A percentile compares a stretch with the other conserved stretches of the same genome.
These are phyloP conservation scores for Auriculariales sp. DNA, from an alignment of 768 basidiomycete genomes.

Conservation along the genomic window DNA sequence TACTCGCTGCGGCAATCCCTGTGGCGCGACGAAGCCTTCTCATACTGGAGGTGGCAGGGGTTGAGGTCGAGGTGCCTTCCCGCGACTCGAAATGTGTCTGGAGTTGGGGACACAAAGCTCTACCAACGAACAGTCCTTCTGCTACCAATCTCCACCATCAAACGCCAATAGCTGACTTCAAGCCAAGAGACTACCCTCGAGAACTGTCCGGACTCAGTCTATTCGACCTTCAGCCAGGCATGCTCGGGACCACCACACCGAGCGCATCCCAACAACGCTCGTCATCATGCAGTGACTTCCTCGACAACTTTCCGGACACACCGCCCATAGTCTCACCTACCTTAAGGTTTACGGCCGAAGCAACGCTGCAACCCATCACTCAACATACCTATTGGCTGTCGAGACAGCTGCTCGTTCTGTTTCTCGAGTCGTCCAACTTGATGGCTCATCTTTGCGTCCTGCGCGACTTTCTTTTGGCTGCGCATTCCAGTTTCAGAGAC, in stretches of 20 bases:
- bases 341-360: slow-evolving; percentile 42
- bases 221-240: slow-evolving; percentile 57
- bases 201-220: slow-evolving; percentile 32
- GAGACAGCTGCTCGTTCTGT: slow-evolving; percentile 45
- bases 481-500: slow-evolving; percentile 56
- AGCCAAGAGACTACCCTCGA: slow-evolving; percentile 15
- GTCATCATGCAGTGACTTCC: slow-evolving; percentile 12
- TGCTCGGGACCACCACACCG: slow-evolving; percentile 11
- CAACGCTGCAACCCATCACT: slow-evolving; percentile 47
- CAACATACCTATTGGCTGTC: slow-evolving; percentile 52
- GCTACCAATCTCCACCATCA: too few relatives aligned
- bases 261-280: slow-evolving; percentile 8
- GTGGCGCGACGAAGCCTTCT: neutral
- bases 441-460: slow-evolving; percentile 52
- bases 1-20: neutral
- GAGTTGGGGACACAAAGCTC: too few relatives aligned
- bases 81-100: too few relatives aligned
- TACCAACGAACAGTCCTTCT: too few relatives aligned
- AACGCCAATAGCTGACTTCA: too few relatives aligned
- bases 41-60: neutral
- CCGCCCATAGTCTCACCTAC: slow-evolving; percentile 55
- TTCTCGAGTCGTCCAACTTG: slow-evolving; percentile 49
- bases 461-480: slow-evolving; percentile 61
- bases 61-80: too few relatives aligned
- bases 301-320: slow-evolving; percentile 34